Evolutionary conservation across 345 rosid species (phyloP).

Genomic region (Gossypium anomalum): DNA sequence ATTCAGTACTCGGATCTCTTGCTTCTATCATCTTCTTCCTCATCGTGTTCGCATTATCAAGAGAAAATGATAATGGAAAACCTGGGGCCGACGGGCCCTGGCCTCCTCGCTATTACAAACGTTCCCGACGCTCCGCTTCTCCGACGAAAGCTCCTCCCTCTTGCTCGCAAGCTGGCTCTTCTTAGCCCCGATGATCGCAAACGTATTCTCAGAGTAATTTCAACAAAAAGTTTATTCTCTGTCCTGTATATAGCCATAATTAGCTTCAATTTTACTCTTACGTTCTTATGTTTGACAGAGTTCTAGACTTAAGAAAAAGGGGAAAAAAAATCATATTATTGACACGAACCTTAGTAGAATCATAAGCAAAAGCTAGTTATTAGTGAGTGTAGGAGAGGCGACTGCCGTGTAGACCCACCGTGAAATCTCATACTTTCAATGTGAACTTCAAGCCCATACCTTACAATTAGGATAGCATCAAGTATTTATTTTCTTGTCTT

Average conservation of each 20-base stretch:
- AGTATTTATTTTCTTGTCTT: not conserved
- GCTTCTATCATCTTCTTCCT: constrained; percentile 26
- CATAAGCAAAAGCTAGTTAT: not conserved
- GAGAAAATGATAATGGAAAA: constrained; percentile 47
- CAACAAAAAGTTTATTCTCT: not conserved
- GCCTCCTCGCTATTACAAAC: constrained; percentile 58
- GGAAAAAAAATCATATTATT: not conserved
- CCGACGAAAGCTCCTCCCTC: constrained; percentile 59
- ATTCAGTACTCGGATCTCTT: constrained; percentile 51
- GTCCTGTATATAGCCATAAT: not conserved
- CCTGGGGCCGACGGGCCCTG: constrained; percentile 73
- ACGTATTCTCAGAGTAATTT: constrained; percentile 57
- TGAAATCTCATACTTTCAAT: not conserved
- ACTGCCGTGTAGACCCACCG: too few relatives aligned
- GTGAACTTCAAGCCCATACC: not conserved
- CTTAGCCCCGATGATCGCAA: constrained; percentile 49
- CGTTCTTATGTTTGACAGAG: not conserved
- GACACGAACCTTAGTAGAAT: not conserved
- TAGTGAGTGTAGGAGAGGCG: not conserved
- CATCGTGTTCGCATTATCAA: constrained; percentile 24
- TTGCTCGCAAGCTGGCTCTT: constrained; percentile 64
- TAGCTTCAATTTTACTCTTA: not conserved
- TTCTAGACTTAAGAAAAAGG: not conserved
- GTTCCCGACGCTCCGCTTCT: constrained; percentile 50
- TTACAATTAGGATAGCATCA: not conserved